Conservation (phyloP, 2,329 filamentous ascomycete genomes). For the Elsinoe perseae region DNA sequence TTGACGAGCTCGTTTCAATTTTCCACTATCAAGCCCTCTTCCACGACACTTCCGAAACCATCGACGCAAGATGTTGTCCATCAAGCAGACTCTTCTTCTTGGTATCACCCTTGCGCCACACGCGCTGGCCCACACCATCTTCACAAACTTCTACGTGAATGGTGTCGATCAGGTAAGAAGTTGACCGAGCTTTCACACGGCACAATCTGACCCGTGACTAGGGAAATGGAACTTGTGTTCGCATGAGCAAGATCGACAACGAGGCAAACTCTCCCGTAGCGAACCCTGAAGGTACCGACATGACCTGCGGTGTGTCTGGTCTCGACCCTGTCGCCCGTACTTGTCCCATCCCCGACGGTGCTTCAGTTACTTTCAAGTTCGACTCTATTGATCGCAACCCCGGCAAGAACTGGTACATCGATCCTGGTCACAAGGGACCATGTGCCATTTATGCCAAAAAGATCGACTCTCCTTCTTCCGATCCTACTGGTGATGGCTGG, state of each 20-base stretch:
- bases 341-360: conserved; percentile 42
- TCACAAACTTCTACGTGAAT: conserved; percentile 58
- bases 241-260: conserved; percentile 51
- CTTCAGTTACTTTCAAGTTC: conserved; percentile 59
- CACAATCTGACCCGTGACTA: conserved; percentile 27
- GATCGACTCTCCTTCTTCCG: conserved; percentile 40
- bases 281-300: conserved; percentile 51
- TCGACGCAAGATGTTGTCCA: conserved; percentile 4
- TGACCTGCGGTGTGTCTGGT: conserved; percentile 58
- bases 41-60: conserved; percentile 1
- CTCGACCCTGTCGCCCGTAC: conserved; percentile 43
- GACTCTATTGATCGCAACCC: conserved; percentile 52
- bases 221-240: conserved; percentile 64
- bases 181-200: not conserved
- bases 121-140: conserved; percentile 47
- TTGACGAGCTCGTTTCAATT: conserved; percentile 8
- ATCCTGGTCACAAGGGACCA: conserved; percentile 57
- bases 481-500: conserved; percentile 56
- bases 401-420: conserved; percentile 47
- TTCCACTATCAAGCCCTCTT: not conserved
- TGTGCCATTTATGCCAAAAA: conserved; percentile 69
- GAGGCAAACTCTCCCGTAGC: conserved; percentile 52
- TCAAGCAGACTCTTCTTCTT: conserved; percentile 13
- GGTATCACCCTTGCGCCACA: conserved; percentile 6
- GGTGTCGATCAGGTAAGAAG: conserved; percentile 40